Evolutionary conservation across 2,329 filamentous ascomycete genomes (phyloP), one percentile per base, ranked within the genome.

Genomic region (Xylaria sp.): DNA sequence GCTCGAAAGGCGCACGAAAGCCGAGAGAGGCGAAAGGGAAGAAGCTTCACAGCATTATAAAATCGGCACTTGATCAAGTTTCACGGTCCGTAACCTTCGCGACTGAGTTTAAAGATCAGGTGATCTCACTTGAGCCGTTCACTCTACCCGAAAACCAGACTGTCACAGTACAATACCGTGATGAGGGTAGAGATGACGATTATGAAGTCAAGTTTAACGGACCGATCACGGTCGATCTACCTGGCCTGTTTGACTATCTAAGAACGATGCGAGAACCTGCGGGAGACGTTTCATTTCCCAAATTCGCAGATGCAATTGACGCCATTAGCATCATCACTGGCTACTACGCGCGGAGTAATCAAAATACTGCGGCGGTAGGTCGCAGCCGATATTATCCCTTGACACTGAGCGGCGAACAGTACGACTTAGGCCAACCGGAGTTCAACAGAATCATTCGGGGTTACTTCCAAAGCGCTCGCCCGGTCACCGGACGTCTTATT

Each of bases 391-490:
- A 84, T 69, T 88, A 87, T 68, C 80, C 84, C 0, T 73, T 83
- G 54, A 76, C 78, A 7, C 50, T 74, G 2, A 60, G 70, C 0
- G 68, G 72, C 1, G 77, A 80, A 25, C 70, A 67, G 0, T 49
- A 63, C 0, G 60, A 73, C 0, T 71, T 84, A 4, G 72, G 72
- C 5, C 45, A 62, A 5, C 75, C 77, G 0, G 72, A 72, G 0
- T 76, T 76, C 7, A 77, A 84, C 22, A 50, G 78, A 7, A 80
- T 85, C 33, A 76, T 84, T 1, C 82, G 86, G 17, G 86, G 86
- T 1, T 87, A 85, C 70, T 87, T 87, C 63, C 84, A 86, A 72
- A 87, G 85, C 36, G 80, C 83, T 2, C 84, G 86, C 5, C 78
- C 85, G 0, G 83, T 83, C 0, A 88, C 86, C 0, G 85, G 85